Conservation (phyloP, 306 rosid genomes). For the Fragaria nilgerrensis region DNA sequence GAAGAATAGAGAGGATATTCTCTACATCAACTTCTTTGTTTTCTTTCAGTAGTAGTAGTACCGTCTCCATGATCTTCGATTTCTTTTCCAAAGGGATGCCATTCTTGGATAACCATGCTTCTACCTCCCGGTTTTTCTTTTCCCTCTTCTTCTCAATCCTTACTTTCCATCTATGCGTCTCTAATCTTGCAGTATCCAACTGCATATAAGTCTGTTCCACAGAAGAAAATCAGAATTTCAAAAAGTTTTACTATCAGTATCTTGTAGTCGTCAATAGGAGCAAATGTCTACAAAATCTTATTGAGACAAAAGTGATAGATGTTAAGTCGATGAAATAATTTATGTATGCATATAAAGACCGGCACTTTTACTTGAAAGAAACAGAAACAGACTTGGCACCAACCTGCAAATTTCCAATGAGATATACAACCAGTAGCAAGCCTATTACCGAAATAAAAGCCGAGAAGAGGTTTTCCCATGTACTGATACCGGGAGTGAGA, state of each 20-base stretch:
- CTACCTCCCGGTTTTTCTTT: not conserved
- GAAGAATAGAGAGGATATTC: not conserved
- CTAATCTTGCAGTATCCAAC: not conserved
- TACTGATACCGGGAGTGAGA: conserved; percentile 17
- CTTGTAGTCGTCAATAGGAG: no score
- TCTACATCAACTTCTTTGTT: not conserved
- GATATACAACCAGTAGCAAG: conserved; percentile 21
- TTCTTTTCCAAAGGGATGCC: not conserved
- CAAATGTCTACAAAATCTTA: not conserved
- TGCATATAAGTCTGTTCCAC: no score
- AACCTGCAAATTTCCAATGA: conserved; percentile 32
- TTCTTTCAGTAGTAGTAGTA: not conserved
- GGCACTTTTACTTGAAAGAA: not conserved
- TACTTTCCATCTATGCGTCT: not conserved
- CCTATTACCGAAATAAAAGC: conserved; percentile 20
- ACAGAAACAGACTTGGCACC: not conserved
- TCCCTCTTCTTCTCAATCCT: no score
- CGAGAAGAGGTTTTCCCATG: conserved; percentile 29
- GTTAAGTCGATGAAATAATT: no score
- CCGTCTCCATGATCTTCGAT: not conserved
- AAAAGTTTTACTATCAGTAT: no score
- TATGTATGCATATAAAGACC: not conserved
- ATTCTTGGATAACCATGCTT: not conserved
- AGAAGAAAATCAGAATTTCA: no score
- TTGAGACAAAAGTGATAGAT: no score